Evolutionary conservation across 2,329 filamentous ascomycete species (phyloP).

Genomic region (Shiraia bambusicola): DNA sequence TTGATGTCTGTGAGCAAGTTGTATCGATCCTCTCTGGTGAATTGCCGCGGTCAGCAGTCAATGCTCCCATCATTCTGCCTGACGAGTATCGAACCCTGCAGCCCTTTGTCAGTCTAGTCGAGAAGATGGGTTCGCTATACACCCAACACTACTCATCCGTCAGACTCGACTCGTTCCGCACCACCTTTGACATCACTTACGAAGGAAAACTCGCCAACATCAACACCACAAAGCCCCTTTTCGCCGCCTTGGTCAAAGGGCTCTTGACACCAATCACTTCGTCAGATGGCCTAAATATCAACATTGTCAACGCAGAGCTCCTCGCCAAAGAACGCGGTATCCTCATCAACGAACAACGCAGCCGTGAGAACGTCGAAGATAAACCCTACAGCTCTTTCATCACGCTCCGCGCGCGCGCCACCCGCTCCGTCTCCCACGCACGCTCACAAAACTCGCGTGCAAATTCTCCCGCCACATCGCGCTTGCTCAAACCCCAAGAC

Average conservation of each 20-base stretch:
- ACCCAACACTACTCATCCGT: slow-evolving; percentile 68
- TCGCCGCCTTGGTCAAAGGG: slow-evolving; percentile 77
- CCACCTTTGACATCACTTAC: slow-evolving; percentile 74
- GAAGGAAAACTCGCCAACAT: slow-evolving; percentile 72
- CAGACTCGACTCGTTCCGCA: slow-evolving; percentile 53
- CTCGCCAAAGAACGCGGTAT: slow-evolving; percentile 77
- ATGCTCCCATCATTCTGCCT: slow-evolving; percentile 77
- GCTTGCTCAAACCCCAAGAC: slow-evolving; percentile 9
- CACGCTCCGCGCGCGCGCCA: slow-evolving; percentile 61
- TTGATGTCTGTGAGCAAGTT: slow-evolving; percentile 81
- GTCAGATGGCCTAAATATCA: slow-evolving; percentile 67
- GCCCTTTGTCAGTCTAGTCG: slow-evolving; percentile 73
- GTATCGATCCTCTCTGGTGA: slow-evolving; percentile 71
- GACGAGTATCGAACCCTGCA: slow-evolving; percentile 78
- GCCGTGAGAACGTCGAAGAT: slow-evolving; percentile 60
- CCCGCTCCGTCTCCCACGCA: slow-evolving; percentile 37
- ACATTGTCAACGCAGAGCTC: slow-evolving; percentile 78
- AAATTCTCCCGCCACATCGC: slow-evolving; percentile 32
- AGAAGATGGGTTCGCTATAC: slow-evolving; percentile 77
- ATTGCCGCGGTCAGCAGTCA: slow-evolving; percentile 74
- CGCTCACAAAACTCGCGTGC: slow-evolving; percentile 23
- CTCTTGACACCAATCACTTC: slow-evolving; percentile 69
- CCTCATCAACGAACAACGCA: slow-evolving; percentile 72
- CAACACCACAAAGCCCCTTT: slow-evolving; percentile 74
- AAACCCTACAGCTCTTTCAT: slow-evolving; percentile 70